A percentile compares a stretch with the other conserved stretches of the same genome.
These are phyloP conservation scores for Penicillium chermesinum DNA, from an alignment of 495 filamentous ascomycete genomes.

Conservation along the genomic window DNA sequence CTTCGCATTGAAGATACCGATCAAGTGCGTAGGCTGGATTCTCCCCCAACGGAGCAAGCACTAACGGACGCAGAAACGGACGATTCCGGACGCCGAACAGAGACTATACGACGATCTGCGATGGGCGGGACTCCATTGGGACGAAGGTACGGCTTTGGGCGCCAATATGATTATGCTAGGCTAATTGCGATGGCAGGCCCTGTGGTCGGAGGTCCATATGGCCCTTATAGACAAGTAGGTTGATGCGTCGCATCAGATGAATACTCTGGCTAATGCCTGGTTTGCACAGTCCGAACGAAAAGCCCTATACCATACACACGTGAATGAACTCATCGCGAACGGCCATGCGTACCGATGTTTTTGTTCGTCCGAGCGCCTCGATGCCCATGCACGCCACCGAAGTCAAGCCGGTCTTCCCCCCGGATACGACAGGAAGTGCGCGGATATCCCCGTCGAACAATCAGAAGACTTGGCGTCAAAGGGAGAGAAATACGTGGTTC, in stretches of 20 bases:
- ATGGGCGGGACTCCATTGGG: constrained; percentile 91
- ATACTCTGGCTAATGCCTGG: constrained; percentile 3
- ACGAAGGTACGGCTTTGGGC: constrained; percentile 60
- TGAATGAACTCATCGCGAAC: constrained; percentile 59
- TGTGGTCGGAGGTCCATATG: constrained; percentile 68
- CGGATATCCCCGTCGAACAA: constrained; percentile 56
- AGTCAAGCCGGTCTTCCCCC: constrained; percentile 55
- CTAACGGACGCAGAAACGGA: constrained; percentile 60
- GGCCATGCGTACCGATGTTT: constrained; percentile 91
- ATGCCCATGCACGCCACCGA: constrained; percentile 54
- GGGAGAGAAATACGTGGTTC: constrained; percentile 71
- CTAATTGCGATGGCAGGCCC: constrained; percentile 53
- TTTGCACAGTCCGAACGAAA: constrained; percentile 69
- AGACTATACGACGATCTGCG: constrained; percentile 69
- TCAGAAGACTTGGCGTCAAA: constrained; percentile 61
- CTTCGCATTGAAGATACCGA: constrained; percentile 95
- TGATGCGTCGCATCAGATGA: neutral
- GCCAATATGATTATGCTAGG: neutral
- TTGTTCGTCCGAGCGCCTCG: constrained; percentile 69
- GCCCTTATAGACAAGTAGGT: constrained; percentile 79
- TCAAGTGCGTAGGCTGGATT: constrained; percentile 49
- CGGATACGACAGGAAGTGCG: constrained; percentile 75
- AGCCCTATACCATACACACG: constrained; percentile 65
- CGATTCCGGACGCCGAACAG: constrained; percentile 70
- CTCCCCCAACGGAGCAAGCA: neutral